Evolutionary conservation across 371 early-diverging fungal genomes (phyloP).

Genomic region (Dinochytrium kinnereticum): DNA sequence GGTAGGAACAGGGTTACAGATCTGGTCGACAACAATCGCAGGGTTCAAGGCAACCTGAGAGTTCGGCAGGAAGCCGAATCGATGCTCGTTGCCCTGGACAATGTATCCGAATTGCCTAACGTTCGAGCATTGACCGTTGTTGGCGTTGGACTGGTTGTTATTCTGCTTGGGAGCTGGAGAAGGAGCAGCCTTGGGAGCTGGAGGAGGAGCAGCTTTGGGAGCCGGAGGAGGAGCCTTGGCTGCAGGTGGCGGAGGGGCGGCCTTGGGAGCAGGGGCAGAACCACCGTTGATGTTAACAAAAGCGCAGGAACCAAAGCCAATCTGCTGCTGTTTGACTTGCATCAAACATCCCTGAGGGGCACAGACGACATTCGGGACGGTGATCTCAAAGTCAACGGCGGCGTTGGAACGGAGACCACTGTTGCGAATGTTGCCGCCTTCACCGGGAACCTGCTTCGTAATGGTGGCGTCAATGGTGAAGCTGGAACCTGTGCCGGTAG

Average conservation of each 20-base stretch:
- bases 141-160: background rate
- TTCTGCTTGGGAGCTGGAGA: background rate
- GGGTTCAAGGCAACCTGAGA: slow-evolving; percentile 7
- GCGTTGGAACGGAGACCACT: background rate
- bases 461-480: background rate
- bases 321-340: background rate
- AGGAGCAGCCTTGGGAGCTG: background rate
- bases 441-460: background rate
- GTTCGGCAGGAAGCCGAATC: no score
- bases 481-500: background rate
- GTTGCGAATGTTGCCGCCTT: slow-evolving; percentile 8
- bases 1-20: background rate
- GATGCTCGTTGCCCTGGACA: background rate
- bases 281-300: background rate
- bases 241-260: background rate
- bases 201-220: background rate
- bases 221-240: slow-evolving; percentile 5
- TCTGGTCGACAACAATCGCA: slow-evolving; percentile 1
- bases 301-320: slow-evolving; percentile 9
- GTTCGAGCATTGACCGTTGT: background rate
- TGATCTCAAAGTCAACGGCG: background rate
- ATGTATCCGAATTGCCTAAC: background rate
- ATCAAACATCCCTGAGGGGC: background rate
- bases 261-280: background rate
- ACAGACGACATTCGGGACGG: background rate